A percentile compares a stretch with the other conserved stretches of the same genome.
These are phyloP conservation scores for Corniculantispora saksenae DNA, from an alignment of 2,329 filamentous ascomycete species.

Conservation along the genomic window DNA sequence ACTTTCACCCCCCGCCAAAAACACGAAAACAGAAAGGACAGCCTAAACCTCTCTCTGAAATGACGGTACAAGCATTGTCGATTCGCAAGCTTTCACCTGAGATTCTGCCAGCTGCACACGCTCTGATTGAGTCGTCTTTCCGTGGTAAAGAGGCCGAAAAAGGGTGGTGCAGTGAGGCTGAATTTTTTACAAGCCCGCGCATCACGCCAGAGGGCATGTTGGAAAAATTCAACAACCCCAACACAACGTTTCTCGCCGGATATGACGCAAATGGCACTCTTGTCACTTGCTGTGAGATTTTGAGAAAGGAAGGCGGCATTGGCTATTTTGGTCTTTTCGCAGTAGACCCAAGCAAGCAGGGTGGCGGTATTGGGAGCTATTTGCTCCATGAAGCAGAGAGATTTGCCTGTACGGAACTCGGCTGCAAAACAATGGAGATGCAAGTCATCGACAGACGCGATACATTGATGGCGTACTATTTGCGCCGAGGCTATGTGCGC, in stretches of 20 bases:
- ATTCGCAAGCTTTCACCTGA: constrained; percentile 37
- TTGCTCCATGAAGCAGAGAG: constrained; percentile 45
- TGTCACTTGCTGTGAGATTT: constrained; percentile 48
- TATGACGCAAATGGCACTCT: constrained; percentile 31
- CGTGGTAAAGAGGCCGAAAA: constrained; percentile 41
- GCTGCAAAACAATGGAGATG: constrained; percentile 42
- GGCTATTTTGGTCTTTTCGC: constrained; percentile 52
- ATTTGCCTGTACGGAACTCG: constrained; percentile 36
- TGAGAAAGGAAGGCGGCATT: constrained; percentile 28
- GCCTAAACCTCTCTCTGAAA: background rate
- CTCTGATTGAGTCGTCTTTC: constrained; percentile 46
- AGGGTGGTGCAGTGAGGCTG: constrained; percentile 51
- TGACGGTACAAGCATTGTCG: constrained; percentile 27
- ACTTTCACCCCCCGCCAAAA: too few relatives aligned
- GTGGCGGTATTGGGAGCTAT: constrained; percentile 44
- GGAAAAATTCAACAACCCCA: constrained; percentile 41
- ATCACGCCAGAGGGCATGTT: constrained; percentile 40
- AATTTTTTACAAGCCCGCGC: constrained; percentile 44
- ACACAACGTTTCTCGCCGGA: constrained; percentile 40
- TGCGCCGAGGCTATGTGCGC: constrained; percentile 41
- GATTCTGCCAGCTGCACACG: constrained; percentile 35
- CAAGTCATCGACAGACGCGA: constrained; percentile 43
- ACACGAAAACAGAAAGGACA: background rate
- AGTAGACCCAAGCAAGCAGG: constrained; percentile 44
- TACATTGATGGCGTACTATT: constrained; percentile 50